Base-by-base conservation (phyloP, 257 asterid genomes). In the Scutellaria baicalensis region DNA sequence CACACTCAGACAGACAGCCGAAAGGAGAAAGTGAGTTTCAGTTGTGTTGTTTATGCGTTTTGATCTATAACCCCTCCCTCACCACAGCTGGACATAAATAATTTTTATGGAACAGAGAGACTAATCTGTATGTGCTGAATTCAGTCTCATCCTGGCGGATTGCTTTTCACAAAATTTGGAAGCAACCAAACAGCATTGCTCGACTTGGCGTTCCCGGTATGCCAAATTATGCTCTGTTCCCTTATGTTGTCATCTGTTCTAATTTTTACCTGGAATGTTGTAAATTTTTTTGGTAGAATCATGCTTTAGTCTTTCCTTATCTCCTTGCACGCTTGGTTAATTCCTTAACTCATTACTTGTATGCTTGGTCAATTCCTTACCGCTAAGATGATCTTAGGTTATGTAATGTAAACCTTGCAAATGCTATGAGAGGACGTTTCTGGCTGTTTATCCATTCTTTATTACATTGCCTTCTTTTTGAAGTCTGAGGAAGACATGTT, bases 101-200 rank as follows among this genome's bases (percentile, higher is more conserved):
- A 9, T 67, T 55, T 43, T 18, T 16, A 31, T 35, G 20, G 38
- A 74, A 62, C 64, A 57, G 55, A 57, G 55, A 63, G 31, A n/a
- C 55, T 59, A 17, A 38, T 59, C 66, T 18, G 12, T 51, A 49
- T 65, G 44, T 79, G 35, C 64, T 57, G 58, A 59, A 49, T 74
- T 55, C 87, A 92, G 98, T 79, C 93, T 69, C 96, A 88, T 78
- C 85, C 96, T 64, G 91, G 95, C 38, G 97, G 96, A 63, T 77
- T 88, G 78, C 81, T 92, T 59, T 88, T 93, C 78, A 86, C 95
- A 18, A 88, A 90, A 77, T 88, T 89, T 71, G 96, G 96, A 70
- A 79, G 97, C 88, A 88, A 83, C 84, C 98, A 93, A 79, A 87
- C 96, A 31, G 95, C 98, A 47, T 66, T 93, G 76, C 96, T 93